Evolutionary conservation across 2,329 filamentous ascomycete genomes (phyloP).

Genomic region (Aspergillus sp.): DNA sequence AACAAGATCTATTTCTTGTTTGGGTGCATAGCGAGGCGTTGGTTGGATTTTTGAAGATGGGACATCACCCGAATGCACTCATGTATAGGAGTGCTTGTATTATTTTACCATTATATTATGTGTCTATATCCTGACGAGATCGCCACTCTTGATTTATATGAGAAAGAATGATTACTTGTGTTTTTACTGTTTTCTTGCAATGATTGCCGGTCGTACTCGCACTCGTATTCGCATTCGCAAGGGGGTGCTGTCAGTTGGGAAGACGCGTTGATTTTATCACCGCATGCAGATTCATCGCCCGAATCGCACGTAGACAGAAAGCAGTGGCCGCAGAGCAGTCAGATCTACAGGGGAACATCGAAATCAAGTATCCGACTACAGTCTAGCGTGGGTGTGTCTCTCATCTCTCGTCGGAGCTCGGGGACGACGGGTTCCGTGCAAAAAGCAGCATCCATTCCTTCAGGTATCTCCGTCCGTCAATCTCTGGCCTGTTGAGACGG

Average conservation of each 20-base stretch:
- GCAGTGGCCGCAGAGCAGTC: too few relatives aligned
- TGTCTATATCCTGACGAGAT: conserved; percentile 44
- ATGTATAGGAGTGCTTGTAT: conserved; percentile 53
- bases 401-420: background rate
- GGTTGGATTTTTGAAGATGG: conserved; percentile 22
- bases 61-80: conserved; percentile 11
- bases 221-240: background rate
- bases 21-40: conserved; percentile 39
- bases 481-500: background rate
- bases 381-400: too few relatives aligned
- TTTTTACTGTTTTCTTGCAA: background rate
- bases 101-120: conserved; percentile 50
- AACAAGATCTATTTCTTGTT: conserved; percentile 22
- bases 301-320: too few relatives aligned
- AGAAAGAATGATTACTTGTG: background rate
- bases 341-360: too few relatives aligned
- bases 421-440: conserved; percentile 1
- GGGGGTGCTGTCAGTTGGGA: background rate
- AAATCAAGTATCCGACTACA: too few relatives aligned
- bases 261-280: background rate
- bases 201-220: background rate
- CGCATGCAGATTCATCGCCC: background rate
- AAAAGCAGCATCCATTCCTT: background rate
- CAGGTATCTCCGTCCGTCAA: background rate
- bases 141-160: conserved; percentile 54